Evolutionary conservation across 345 rosid species (phyloP), one percentile per base, ranked within the genome.

Genomic region (Syzygium aromaticum): DNA sequence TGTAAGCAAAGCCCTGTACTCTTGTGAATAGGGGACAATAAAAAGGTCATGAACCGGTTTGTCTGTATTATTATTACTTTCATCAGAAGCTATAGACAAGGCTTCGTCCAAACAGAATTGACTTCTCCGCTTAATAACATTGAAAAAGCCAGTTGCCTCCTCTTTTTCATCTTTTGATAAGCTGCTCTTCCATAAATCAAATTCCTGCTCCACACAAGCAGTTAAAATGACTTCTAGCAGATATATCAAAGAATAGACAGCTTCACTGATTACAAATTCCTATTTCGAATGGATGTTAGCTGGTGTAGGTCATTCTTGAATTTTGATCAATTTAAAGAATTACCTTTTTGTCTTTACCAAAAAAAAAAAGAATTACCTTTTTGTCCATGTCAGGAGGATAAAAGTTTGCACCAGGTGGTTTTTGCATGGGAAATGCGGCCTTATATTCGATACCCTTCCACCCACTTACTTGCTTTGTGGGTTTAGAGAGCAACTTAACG

Each of bases 341-440:
- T 95, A 97, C 99, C 98, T 1, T 86, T 94, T 96, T 96, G 84
- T 96, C 96, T n/a, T n/a, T n/a, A n/a, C n/a, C n/a, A n/a, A n/a
- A n/a, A n/a, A n/a, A n/a, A n/a, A n/a, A 86, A 84, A 61, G 67
- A 87, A 11, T 49, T 95, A 97, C 99, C 98, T 1, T 86, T 94
- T 96, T 96, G 84, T 96, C 96, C 99, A 97, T 95, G 89, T 97
- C 99, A n/a, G 98, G 94, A 86, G 98, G 98, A 87, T 97, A 96
- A 87, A 96, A 97, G 91, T 96, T 97, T 54, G 98, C 98, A 86
- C 98, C 97, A 77, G 98, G 96, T 73, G 99, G 99, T 89, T 94
- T 94, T 78, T n/a, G 89, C 88, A 88, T 40, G 30, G 99, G 99
- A 92, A 96, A 96, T 84, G 98, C 95, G 73, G 92, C 94, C 91